Evolutionary conservation across 176 grass and related monocot genomes (phyloP).

Genomic region (Zizania latifolia): DNA sequence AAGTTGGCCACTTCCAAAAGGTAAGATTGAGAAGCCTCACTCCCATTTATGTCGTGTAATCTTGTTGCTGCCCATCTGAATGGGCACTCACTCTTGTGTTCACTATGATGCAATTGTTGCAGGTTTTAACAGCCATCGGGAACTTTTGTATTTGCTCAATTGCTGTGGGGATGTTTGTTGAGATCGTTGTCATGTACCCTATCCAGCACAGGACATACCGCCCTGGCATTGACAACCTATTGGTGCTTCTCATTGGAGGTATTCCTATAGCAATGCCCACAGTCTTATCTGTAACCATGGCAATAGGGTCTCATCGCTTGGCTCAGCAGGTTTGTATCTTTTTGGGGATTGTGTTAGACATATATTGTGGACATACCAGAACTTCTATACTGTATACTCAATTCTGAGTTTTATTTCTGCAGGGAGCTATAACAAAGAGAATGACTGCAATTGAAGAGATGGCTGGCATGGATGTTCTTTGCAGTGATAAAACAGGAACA

Average conservation of each 20-base stretch:
- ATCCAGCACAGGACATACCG: background rate
- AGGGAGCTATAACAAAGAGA: background rate
- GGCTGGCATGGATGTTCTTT: conserved; percentile 35
- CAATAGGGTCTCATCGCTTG: background rate
- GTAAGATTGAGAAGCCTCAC: background rate
- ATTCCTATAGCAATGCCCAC: background rate
- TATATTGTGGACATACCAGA: background rate
- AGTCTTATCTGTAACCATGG: background rate
- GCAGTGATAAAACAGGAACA: conserved; percentile 28
- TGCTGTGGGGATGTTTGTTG: background rate
- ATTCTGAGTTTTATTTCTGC: background rate
- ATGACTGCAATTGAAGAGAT: conserved; percentile 13
- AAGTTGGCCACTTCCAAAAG: background rate
- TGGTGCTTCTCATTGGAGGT: background rate
- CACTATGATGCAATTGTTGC: background rate
- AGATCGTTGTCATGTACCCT: background rate
- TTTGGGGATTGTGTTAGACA: background rate
- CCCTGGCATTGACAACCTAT: background rate
- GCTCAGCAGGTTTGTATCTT: background rate
- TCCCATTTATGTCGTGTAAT: background rate
- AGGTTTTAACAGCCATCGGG: background rate
- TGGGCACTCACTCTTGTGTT: background rate
- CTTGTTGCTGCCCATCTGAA: background rate
- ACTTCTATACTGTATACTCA: background rate
- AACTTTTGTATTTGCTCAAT: background rate